Evolutionary conservation across 2,329 filamentous ascomycete genomes (phyloP), one percentile per base, ranked within the genome.

Genomic region (Gnomoniopsis sp.): DNA sequence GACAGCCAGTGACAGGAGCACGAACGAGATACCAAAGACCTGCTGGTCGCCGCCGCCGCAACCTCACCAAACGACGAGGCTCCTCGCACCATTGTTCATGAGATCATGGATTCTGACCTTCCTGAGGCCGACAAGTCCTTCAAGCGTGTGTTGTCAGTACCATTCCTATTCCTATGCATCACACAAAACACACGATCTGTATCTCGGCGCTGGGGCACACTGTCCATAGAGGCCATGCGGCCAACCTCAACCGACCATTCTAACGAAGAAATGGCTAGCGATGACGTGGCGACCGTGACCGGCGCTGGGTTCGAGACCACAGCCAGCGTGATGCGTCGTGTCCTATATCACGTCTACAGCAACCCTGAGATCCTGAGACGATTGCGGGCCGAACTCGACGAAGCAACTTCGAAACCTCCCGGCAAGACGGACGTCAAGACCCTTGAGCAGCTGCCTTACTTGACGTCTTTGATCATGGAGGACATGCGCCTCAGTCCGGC

Each of bases 401-500:
- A 52, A 46, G 21, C 21, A 47, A 11, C n/a, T 36, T 23, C 41
- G 52, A 47, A 48, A 58, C 36, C 23, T 65, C 64, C 53, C 62
- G 67, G 23, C 6, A 23, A 23, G 3, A 22, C 36, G 6, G 17
- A 19, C 1, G n/a, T 57, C 2, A 19, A 51, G 1, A n/a, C 22
- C 11, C 64, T 75, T 21, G 69, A 75, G 60, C 63, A 66, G 57
- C 60, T 72, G 8, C 67, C 68, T 1, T 80, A 79, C 62, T 68
- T 81, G 7, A 71, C 73, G 10, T 74, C 77, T 0, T 72, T 77
- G 1, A 65, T 81, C 17, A 74, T 70, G 38, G 79, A 82, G 62
- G 72, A 73, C 1, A 67, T 79, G 64, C 72, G 79, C 1, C 58
- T 80, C 0, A 74, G 77, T 50, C 75, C 77, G 1, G 72, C 68